Evolutionary conservation across 1,139 yeast genomes (phyloP).

Genomic region (Nakaseomyces bracarensis): DNA sequence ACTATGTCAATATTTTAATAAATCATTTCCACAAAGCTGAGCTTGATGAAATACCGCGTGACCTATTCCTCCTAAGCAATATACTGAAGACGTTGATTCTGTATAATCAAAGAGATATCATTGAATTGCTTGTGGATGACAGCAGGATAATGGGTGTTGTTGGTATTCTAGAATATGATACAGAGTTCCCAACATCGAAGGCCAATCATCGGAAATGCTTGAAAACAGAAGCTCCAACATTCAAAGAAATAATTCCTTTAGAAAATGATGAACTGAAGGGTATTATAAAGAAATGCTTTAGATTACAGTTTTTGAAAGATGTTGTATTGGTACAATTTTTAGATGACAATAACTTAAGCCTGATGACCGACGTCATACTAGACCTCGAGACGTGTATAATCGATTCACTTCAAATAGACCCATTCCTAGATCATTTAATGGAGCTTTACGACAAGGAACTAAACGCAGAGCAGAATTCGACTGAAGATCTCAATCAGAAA

Average conservation of each 20-base stretch:
- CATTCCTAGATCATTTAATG: slow-evolving; percentile 46
- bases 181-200: slow-evolving; percentile 69
- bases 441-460: slow-evolving; percentile 39
- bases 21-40: slow-evolving; percentile 52
- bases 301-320: slow-evolving; percentile 74
- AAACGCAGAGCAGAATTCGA: slow-evolving; percentile 13
- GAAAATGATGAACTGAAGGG: slow-evolving; percentile 41
- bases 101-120: slow-evolving; percentile 59
- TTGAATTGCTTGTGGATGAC: slow-evolving; percentile 62
- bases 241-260: slow-evolving; percentile 67
- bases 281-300: slow-evolving; percentile 64
- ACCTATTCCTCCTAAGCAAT: slow-evolving; percentile 59
- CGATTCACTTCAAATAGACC: slow-evolving; percentile 52
- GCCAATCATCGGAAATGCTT: slow-evolving; percentile 71
- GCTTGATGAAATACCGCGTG: slow-evolving; percentile 39
- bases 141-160: slow-evolving; percentile 53
- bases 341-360: slow-evolving; percentile 68
- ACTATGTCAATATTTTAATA: slow-evolving; percentile 48
- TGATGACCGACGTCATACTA: slow-evolving; percentile 40
- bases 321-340: slow-evolving; percentile 72
- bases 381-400: slow-evolving; percentile 40
- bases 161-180: slow-evolving; percentile 88
- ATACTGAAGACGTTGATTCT: slow-evolving; percentile 61
- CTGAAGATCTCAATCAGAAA: slow-evolving; percentile 23
- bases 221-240: slow-evolving; percentile 43